Evolutionary conservation across 495 filamentous ascomycete genomes (phyloP).

Genomic region (Tuber melanosporum): DNA sequence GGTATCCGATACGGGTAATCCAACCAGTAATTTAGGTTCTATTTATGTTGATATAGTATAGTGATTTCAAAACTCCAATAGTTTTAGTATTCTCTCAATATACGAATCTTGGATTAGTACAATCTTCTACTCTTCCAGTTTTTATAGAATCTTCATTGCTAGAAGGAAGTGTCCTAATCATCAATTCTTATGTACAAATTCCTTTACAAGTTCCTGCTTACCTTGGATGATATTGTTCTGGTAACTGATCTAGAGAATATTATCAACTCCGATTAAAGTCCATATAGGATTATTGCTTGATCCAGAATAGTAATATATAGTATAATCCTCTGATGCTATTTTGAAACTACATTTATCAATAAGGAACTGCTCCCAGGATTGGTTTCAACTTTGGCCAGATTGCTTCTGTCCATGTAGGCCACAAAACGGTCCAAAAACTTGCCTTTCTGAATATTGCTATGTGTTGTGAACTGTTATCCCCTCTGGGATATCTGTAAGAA

Average conservation of each 20-base stretch:
- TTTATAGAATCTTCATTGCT: background rate
- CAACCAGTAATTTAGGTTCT: background rate
- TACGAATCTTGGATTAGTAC: background rate
- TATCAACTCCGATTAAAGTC: background rate
- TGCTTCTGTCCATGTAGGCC: too few relatives aligned
- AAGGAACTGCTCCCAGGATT: background rate
- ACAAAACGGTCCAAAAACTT: too few relatives aligned
- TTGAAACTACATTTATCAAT: background rate
- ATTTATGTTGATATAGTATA: background rate
- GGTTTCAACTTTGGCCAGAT: background rate
- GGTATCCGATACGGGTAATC: too few relatives aligned
- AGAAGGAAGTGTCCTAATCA: background rate
- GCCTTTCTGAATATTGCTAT: too few relatives aligned
- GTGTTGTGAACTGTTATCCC: too few relatives aligned
- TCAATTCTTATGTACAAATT: background rate
- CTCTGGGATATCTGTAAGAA: background rate
- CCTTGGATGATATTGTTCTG: background rate
- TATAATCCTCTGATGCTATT: background rate
- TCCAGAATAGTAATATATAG: background rate
- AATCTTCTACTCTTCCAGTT: background rate
- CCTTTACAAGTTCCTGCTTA: background rate
- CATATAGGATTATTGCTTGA: background rate
- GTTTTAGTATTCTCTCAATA: background rate
- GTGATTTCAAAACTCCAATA: background rate
- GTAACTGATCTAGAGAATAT: background rate